phyloP scores from a whole-genome alignment of 345 rosid genomes.

The Hevea brasiliensis region DNA sequence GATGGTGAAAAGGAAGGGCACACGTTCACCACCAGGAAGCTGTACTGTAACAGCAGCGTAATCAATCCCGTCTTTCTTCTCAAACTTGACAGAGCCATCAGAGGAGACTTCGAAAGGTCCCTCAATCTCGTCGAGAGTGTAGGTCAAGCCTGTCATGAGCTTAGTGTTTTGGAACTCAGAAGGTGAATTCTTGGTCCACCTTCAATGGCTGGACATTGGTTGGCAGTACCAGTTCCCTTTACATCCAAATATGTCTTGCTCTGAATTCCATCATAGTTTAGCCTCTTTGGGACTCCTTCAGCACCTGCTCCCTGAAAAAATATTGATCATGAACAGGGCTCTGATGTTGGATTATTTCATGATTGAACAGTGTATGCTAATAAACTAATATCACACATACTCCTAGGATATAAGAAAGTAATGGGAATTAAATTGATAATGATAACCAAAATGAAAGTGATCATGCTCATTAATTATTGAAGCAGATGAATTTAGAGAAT shows the following conservation, averaged over 20 bases:
- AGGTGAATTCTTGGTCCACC: conserved; percentile 88
- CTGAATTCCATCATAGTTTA: conserved; percentile 88
- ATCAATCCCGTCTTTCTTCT: conserved; percentile 85
- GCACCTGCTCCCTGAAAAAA: conserved; percentile 75
- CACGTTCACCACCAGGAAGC: conserved; percentile 84
- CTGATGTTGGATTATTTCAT: background rate
- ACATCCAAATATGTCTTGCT: conserved; percentile 96
- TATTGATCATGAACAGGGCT: background rate
- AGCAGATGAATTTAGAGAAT: background rate
- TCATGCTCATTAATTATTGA: too few relatives aligned
- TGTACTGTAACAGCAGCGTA: conserved; percentile 88
- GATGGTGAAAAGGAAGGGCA: conserved; percentile 87
- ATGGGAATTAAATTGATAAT: too few relatives aligned
- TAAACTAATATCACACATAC: too few relatives aligned
- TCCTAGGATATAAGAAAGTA: too few relatives aligned
- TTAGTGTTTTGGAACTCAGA: conserved; percentile 91
- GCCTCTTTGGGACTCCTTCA: conserved; percentile 85
- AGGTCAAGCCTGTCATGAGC: conserved; percentile 97
- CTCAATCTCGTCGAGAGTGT: conserved; percentile 93
- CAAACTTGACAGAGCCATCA: conserved; percentile 61
- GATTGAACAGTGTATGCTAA: too few relatives aligned
- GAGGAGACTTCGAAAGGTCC: conserved; percentile 89
- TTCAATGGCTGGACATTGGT: conserved; percentile 82
- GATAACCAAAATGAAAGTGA: too few relatives aligned
- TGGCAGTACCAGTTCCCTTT: conserved; percentile 91